Percentiles rank a stretch among this genome's conserved stretches.
Conservation (phyloP, 2,329 filamentous ascomycete species). For the Botrytis aclada region DNA sequence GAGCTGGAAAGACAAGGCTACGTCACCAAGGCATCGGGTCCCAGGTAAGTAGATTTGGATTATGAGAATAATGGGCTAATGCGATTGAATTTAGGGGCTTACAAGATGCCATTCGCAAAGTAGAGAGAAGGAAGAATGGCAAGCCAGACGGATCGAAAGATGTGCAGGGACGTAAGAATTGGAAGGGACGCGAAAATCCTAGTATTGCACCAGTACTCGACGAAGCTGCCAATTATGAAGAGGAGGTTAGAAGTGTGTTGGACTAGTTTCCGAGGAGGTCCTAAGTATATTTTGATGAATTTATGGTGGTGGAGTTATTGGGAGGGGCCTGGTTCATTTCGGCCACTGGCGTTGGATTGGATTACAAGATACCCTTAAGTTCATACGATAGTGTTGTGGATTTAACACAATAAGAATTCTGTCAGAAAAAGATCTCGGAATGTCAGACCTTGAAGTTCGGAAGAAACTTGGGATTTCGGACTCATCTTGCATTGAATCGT, state of each 20-base stretch:
- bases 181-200: slow-evolving; percentile 23
- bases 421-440: not conserved
- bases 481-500: not conserved
- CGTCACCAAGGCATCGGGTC: slow-evolving; percentile 48
- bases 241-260: slow-evolving; percentile 27
- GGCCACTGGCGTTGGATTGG: slow-evolving; percentile 8
- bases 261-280: slow-evolving; percentile 22
- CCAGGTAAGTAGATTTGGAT: slow-evolving; percentile 25
- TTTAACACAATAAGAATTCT: not conserved
- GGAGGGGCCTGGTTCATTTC: not conserved
- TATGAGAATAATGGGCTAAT: slow-evolving; percentile 2
- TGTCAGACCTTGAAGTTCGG: not conserved
- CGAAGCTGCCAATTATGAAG: slow-evolving; percentile 31
- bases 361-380: slow-evolving; percentile 3
- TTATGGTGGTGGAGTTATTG: not conserved
- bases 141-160: not conserved
- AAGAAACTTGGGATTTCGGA: not conserved
- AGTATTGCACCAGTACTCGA: slow-evolving; percentile 30
- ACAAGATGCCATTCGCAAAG: slow-evolving; percentile 26
- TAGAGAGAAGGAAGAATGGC: slow-evolving; percentile 20
- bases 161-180: slow-evolving; percentile 21
- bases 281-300: not conserved
- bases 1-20: slow-evolving; percentile 73
- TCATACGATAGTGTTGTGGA: not conserved
- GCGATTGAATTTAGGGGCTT: slow-evolving; percentile 22